Conservation (phyloP, 306 rosid genomes). For the Citrullus amarus region DNA sequence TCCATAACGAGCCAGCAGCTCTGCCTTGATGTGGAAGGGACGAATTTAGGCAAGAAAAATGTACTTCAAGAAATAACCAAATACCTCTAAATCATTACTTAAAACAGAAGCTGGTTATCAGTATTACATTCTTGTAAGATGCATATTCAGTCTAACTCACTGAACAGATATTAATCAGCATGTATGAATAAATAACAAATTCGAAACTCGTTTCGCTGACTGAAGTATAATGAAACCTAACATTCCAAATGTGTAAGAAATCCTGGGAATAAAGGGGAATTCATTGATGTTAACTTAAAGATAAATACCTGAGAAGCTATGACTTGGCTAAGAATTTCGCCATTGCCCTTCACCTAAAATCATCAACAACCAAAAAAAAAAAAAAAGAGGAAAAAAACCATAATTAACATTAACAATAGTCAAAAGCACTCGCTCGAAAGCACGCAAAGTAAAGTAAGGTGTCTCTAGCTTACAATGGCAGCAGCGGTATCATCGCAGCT, state of each 20-base stretch:
- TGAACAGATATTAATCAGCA: neutral
- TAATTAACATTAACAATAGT: neutral
- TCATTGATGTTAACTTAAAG: neutral
- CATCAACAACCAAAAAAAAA: neutral
- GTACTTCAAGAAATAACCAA: neutral
- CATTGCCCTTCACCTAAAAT: constrained; percentile 62
- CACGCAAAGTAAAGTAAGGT: neutral
- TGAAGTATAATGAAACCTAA: neutral
- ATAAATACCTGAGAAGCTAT: constrained; percentile 75
- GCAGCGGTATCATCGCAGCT: constrained; percentile 98
- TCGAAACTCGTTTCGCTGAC: neutral
- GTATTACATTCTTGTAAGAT: neutral
- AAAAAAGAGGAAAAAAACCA: neutral
- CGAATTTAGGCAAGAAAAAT: neutral
- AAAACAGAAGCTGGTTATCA: neutral
- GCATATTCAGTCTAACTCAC: neutral
- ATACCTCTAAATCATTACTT: neutral
- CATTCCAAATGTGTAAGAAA: neutral
- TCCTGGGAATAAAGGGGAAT: neutral
- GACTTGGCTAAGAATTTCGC: constrained; percentile 85
- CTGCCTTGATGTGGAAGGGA: constrained; percentile 45
- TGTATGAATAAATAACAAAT: neutral
- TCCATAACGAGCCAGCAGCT: constrained; percentile 73
- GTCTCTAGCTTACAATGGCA: constrained; percentile 44
- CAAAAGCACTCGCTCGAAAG: neutral